Base-by-base conservation (phyloP, 768 basidiomycete genomes). In the Cystofilobasidium capitatum region DNA sequence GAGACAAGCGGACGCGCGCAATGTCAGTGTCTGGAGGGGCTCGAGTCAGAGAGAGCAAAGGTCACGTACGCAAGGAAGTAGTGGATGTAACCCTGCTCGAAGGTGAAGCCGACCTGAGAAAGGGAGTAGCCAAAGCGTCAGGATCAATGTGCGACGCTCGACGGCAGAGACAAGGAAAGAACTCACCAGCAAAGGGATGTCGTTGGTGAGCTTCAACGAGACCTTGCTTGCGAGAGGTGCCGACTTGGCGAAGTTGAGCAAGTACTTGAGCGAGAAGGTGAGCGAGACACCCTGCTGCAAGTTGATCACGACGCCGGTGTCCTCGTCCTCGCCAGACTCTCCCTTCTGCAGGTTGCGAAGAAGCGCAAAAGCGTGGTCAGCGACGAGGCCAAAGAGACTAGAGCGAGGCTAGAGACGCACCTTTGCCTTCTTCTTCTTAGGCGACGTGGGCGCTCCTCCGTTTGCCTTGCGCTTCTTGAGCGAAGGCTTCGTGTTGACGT, bases 201-300 rank as follows among this genome's bases (percentile, higher is more conserved):
- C 91, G 75, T 88, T 90, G 77, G 86, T 88, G 86, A 96, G 86
- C 83, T 87, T 87, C 29, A 96, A 82, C 74, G 85, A 83, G 40
- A 93, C 91, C 33, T 80, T 83, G 70, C 80, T 81, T 17, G 85
- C 83, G 44, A 99, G 79, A 36, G 85, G 81, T 1, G 88, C 80
- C 70, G 88, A 89, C 82, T 96, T 98, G 62, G 91, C 85, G 74
- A 99, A 98, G 80, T 96, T 97, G 77, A 89, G 86, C 35, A 98
- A 86, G 78, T 98, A 99, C 78, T 97, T 98, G 73, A 98, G 81
- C 37, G 89, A 91, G 81, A 98, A 98, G 1, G 92, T 97, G 58
- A 98, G 81, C 49, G 85, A 83, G 70, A 99, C 94, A 70, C 89
- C 85, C 75, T 88, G 86, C 74, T 91, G 89, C 83, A 96, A 88